These are phyloP conservation scores for Jackrogersella minutella DNA, from an alignment of 495 filamentous ascomycete species.

Conservation along the genomic window DNA sequence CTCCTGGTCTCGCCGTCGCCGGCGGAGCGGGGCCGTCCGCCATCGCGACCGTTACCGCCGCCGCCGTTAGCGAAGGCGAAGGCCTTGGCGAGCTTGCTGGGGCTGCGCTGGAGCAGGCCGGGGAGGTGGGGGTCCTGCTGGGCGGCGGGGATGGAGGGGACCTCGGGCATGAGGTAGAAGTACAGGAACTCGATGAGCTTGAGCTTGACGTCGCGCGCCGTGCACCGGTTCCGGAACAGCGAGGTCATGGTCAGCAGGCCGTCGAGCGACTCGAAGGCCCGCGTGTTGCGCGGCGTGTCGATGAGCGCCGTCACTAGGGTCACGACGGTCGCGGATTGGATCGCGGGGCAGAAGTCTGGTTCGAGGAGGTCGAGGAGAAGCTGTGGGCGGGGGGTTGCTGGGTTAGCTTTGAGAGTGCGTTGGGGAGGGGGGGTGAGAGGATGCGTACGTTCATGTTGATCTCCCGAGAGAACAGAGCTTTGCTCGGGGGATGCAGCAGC, in stretches of 20 bases:
- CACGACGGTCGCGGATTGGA: conserved; percentile 88
- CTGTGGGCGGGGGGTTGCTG: conserved; percentile 44
- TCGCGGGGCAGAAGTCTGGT: conserved; percentile 86
- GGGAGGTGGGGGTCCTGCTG: conserved; percentile 43
- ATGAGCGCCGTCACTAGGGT: conserved; percentile 89
- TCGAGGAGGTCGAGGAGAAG: conserved; percentile 94
- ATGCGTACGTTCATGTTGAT: conserved; percentile 86
- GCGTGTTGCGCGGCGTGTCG: conserved; percentile 82
- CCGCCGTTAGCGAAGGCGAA: conserved; percentile 48
- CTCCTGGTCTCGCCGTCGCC: conserved; percentile 64
- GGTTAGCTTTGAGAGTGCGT: not conserved
- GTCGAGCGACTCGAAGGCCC: conserved; percentile 91
- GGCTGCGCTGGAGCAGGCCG: conserved; percentile 69
- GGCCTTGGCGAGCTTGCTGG: conserved; percentile 70
- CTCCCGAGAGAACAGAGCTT: conserved; percentile 85
- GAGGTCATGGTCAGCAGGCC: conserved; percentile 92
- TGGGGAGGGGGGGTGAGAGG: not conserved
- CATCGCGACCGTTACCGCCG: conserved; percentile 49
- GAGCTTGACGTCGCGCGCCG: conserved; percentile 86
- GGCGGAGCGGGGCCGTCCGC: conserved; percentile 47
- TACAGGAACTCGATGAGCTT: conserved; percentile 95
- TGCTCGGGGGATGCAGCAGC: conserved; percentile 91
- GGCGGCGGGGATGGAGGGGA: conserved; percentile 62
- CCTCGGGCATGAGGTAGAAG: conserved; percentile 97
- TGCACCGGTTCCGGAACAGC: conserved; percentile 85